A percentile compares a stretch with the other conserved stretches of the same genome.
Conservation (phyloP, 352 stramenopile species). For the Globisporangium cylindrosporum region DNA sequence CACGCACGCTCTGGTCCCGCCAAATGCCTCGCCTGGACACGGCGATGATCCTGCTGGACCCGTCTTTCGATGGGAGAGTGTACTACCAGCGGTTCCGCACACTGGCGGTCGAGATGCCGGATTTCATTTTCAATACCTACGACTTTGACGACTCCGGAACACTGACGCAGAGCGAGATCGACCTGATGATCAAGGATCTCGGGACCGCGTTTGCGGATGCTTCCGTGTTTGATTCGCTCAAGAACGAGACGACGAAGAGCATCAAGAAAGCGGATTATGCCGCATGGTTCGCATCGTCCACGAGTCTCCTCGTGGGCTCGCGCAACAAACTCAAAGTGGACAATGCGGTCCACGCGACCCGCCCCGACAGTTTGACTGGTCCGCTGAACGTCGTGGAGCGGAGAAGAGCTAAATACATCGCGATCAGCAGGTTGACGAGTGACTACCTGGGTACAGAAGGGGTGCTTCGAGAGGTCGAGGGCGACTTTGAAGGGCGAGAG, state of each 20-base stretch:
- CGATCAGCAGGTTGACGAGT: constrained; percentile 86
- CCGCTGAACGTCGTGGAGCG: constrained; percentile 84
- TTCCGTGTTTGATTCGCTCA: constrained; percentile 35
- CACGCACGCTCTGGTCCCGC: constrained; percentile 57
- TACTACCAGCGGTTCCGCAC: constrained; percentile 68
- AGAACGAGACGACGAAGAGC: constrained; percentile 29
- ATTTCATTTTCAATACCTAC: constrained; percentile 71
- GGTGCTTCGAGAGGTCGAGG: constrained; percentile 67
- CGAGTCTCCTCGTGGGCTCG: constrained; percentile 52
- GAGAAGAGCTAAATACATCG: constrained; percentile 92
- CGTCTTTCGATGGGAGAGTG: constrained; percentile 77
- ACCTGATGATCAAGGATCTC: constrained; percentile 67
- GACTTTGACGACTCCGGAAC: constrained; percentile 62
- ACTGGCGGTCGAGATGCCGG: constrained; percentile 35
- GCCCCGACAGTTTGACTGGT: constrained; percentile 91
- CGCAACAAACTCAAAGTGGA: constrained; percentile 81
- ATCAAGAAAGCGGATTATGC: constrained; percentile 54
- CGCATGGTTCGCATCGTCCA: constrained; percentile 55
- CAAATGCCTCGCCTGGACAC: constrained; percentile 69
- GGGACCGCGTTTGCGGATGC: constrained; percentile 41
- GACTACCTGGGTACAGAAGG: constrained; percentile 88
- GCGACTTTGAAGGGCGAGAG: constrained; percentile 78
- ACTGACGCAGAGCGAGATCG: constrained; percentile 60
- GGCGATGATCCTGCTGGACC: constrained; percentile 70
- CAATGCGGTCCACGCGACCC: constrained; percentile 91